phyloP scores from a whole-genome alignment of 495 filamentous ascomycete genomes.

The Neurospora sp. region DNA sequence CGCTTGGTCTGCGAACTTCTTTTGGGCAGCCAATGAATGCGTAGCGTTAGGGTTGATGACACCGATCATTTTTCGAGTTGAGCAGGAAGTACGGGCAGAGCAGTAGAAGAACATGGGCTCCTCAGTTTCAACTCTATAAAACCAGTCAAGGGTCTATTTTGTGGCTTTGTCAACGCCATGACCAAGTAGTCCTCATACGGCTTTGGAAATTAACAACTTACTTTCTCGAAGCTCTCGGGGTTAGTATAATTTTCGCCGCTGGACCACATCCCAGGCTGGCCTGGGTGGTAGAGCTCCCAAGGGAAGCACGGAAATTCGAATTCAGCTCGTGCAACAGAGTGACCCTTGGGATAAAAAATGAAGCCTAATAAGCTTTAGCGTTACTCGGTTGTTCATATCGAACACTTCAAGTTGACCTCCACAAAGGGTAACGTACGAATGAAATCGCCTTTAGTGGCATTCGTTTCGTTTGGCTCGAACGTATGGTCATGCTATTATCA shows the following conservation, averaged over 20 bases:
- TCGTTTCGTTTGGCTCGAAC: background rate
- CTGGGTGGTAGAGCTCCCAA: background rate
- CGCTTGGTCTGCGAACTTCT: constrained; percentile 13
- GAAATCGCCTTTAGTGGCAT: background rate
- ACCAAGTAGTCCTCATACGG: background rate
- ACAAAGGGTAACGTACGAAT: background rate
- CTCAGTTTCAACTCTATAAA: no score
- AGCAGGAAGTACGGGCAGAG: constrained; percentile 34
- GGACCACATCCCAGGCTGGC: background rate
- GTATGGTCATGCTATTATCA: background rate
- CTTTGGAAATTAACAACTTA: background rate
- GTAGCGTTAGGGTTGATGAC: constrained; percentile 37
- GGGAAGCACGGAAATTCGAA: background rate
- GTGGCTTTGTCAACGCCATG: background rate
- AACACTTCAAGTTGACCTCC: background rate
- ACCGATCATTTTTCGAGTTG: constrained; percentile 35
- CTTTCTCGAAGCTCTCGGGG: background rate
- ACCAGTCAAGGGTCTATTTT: constrained; percentile 16
- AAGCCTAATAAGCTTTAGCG: background rate
- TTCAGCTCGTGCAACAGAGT: background rate
- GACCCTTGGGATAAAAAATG: background rate
- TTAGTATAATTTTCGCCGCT: background rate
- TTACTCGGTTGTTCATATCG: background rate
- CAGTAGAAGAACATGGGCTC: constrained; percentile 53
- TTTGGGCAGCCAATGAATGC: constrained; percentile 21